Evolutionary conservation across 441 rosid genomes (phyloP).

Genomic region (Brassica hybrid): DNA sequence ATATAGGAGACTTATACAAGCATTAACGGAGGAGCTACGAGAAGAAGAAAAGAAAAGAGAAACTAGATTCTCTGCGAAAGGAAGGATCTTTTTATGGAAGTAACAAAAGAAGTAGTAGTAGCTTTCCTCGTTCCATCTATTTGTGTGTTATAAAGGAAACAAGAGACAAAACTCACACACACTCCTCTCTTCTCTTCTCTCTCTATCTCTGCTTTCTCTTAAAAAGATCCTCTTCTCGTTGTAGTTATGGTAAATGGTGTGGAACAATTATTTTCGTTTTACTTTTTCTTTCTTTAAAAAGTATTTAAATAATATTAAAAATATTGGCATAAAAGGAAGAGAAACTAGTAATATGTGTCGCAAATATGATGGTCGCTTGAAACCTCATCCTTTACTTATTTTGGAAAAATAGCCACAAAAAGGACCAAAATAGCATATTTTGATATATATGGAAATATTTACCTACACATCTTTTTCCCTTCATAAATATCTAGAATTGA

Average conservation of each 20-base stretch:
- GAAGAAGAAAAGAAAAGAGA: neutral
- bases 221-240: slow-evolving; percentile 40
- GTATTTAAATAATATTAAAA: slow-evolving; percentile 13
- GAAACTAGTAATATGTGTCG: slow-evolving; percentile 41
- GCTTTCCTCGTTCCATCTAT: slow-evolving; percentile 43
- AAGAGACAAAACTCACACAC: slow-evolving; percentile 36
- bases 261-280: neutral
- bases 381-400: slow-evolving; percentile 44
- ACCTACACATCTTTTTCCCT: slow-evolving; percentile 29
- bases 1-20: neutral
- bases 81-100: slow-evolving; percentile 42
- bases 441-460: slow-evolving; percentile 33
- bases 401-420: slow-evolving; percentile 24
- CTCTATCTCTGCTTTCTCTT: slow-evolving; percentile 38
- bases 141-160: slow-evolving; percentile 41
- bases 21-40: slow-evolving; percentile 10
- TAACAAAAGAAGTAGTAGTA: slow-evolving; percentile 32
- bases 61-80: slow-evolving; percentile 33
- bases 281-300: neutral
- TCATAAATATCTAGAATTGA: slow-evolving; percentile 30
- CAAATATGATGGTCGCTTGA: slow-evolving; percentile 44
- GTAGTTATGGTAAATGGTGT: slow-evolving; percentile 41
- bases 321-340: neutral
- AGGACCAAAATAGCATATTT: slow-evolving; percentile 40
- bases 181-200: neutral